Evolutionary conservation across 129 eudicot genomes (phyloP).

Genomic region (Flaveria linearis): DNA sequence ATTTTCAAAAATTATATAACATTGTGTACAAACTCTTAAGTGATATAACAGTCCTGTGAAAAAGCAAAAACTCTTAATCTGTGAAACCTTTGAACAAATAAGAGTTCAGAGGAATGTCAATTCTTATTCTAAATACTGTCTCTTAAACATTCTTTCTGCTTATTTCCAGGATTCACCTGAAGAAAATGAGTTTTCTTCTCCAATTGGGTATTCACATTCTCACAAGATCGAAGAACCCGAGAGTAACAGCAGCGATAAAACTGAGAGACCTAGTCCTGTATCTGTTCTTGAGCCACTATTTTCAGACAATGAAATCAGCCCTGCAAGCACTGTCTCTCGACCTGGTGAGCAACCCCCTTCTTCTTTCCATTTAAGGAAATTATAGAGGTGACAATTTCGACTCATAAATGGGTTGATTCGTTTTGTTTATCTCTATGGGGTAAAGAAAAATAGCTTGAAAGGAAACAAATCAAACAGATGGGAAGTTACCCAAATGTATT

Average conservation of each 20-base stretch:
- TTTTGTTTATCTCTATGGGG: background rate
- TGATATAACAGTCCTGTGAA: too few species aligned
- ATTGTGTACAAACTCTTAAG: too few species aligned
- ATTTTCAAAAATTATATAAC: too few species aligned
- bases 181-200: constrained; percentile 50
- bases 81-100: too few species aligned
- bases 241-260: constrained; percentile 35
- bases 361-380: constrained; percentile 14
- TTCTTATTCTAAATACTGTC: background rate
- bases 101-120: background rate
- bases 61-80: too few species aligned
- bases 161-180: constrained; percentile 53
- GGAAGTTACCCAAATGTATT: constrained; percentile 1
- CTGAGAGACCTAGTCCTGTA: constrained; percentile 76
- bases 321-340: constrained; percentile 47
- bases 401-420: background rate
- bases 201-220: constrained; percentile 37
- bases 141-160: constrained; percentile 21
- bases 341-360: constrained; percentile 45
- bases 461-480: background rate
- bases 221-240: constrained; percentile 47
- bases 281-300: constrained; percentile 89
- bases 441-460: background rate
- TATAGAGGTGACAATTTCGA: background rate
- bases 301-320: constrained; percentile 77